Evolutionary conservation across 2,329 filamentous ascomycete genomes (phyloP).

Genomic region (Sporothrix dimorphospora): DNA sequence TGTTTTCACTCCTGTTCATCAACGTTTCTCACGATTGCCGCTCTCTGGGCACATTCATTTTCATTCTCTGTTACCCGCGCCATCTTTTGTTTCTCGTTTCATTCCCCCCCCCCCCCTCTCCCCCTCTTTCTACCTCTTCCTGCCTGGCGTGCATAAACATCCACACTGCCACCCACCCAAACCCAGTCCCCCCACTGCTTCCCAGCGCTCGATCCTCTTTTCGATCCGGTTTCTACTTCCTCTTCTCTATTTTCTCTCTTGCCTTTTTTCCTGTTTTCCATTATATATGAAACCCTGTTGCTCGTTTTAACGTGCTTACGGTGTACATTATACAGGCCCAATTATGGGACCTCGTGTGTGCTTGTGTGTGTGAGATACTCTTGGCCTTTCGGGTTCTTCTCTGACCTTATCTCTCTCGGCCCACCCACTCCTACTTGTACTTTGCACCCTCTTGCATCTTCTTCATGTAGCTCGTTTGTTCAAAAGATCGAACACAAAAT

Average conservation of each 20-base stretch:
- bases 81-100: not conserved
- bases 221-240: not conserved
- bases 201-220: not conserved
- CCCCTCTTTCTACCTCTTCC: not conserved
- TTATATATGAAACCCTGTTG: conserved; percentile 20
- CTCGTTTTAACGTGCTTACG: conserved; percentile 19
- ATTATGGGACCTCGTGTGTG: conserved; percentile 3
- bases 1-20: conserved; percentile 1
- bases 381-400: not conserved
- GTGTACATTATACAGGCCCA: conserved; percentile 8
- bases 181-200: not conserved
- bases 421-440: not conserved
- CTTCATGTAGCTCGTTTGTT: not conserved
- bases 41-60: conserved; percentile 5
- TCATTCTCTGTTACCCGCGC: not conserved
- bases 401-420: not conserved
- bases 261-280: not conserved
- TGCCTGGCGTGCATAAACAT: conserved; percentile 20
- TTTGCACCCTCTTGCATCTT: not conserved
- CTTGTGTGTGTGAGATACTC: not conserved
- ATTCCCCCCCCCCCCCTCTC: conserved; percentile 5
- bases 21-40: conserved; percentile 14
- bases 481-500: not conserved
- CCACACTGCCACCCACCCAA: conserved; percentile 11
- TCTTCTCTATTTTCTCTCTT: not conserved